Evolutionary conservation across 192 early-diverging fungal species (phyloP).

Genomic region (Coemansia sp.): DNA sequence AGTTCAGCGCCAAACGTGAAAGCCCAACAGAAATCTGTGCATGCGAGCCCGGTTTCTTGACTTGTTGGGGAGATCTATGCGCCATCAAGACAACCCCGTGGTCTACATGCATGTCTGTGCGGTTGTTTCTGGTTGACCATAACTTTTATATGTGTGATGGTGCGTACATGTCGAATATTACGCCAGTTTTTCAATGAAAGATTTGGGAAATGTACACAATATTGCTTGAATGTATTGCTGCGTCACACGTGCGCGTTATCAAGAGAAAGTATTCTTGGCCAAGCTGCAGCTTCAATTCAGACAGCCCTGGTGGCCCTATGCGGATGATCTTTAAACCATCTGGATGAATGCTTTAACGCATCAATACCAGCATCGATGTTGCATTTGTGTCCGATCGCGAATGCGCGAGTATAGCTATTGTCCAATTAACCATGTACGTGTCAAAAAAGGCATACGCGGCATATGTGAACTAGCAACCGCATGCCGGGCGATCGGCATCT

Average conservation of each 20-base stretch:
- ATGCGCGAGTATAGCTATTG: neutral
- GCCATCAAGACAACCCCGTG: neutral
- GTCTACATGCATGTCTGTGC: neutral
- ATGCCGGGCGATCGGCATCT: neutral
- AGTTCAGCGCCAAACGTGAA: neutral
- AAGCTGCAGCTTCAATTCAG: neutral
- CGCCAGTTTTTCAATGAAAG: neutral
- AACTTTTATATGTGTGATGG: neutral
- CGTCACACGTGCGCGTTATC: neutral
- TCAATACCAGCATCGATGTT: neutral
- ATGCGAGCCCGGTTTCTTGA: neutral
- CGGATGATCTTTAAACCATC: neutral
- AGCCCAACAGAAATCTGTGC: neutral
- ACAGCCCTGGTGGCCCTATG: neutral
- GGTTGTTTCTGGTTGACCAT: neutral
- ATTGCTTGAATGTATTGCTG: neutral
- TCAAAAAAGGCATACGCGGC: neutral
- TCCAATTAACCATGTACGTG: slow-evolving; percentile 4
- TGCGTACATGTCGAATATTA: neutral
- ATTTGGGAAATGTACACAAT: neutral
- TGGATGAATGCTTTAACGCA: neutral
- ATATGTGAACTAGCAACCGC: neutral
- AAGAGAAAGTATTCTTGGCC: neutral
- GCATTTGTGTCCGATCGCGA: neutral
- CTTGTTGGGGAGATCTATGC: neutral